Conservation (phyloP, 2,329 filamentous ascomycete genomes). For the Nemania bipapillata region DNA sequence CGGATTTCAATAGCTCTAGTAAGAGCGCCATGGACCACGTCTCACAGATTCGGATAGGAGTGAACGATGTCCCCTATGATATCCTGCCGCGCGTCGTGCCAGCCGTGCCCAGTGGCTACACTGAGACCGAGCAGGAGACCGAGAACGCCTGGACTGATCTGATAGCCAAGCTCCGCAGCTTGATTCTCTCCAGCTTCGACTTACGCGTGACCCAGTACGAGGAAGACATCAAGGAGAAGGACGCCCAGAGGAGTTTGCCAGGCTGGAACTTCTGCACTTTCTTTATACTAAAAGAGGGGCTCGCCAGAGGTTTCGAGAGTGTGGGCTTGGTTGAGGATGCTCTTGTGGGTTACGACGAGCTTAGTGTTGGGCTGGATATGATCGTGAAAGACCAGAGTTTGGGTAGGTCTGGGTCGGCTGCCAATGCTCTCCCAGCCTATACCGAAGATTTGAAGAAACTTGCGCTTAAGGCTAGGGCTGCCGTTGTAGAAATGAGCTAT, state of each 20-base stretch:
- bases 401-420: constrained; percentile 71
- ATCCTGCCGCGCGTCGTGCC: constrained; percentile 71
- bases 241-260: constrained; percentile 83
- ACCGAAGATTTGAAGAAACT: constrained; percentile 77
- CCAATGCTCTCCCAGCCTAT: constrained; percentile 75
- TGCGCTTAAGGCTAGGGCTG: constrained; percentile 64
- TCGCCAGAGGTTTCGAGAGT: constrained; percentile 93
- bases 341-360: constrained; percentile 91
- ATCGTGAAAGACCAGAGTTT: constrained; percentile 79
- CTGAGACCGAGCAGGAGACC: constrained; percentile 79
- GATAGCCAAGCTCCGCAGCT: constrained; percentile 83
- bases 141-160: constrained; percentile 86
- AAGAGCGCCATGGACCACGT: constrained; percentile 81
- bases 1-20: constrained; percentile 82
- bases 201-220: constrained; percentile 92
- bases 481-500: constrained; percentile 53
- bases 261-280: constrained; percentile 99
- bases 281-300: constrained; percentile 94
- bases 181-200: constrained; percentile 91
- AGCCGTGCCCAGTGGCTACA: constrained; percentile 71
- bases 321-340: constrained; percentile 96
- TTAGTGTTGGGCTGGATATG: constrained; percentile 85
- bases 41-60: constrained; percentile 82
- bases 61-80: constrained; percentile 75
- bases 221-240: constrained; percentile 94